Percentiles rank a stretch among this genome's conserved stretches.
Evolutionary conservation across 768 basidiomycete species (phyloP).

Genomic region (Agrocybe praecox): DNA sequence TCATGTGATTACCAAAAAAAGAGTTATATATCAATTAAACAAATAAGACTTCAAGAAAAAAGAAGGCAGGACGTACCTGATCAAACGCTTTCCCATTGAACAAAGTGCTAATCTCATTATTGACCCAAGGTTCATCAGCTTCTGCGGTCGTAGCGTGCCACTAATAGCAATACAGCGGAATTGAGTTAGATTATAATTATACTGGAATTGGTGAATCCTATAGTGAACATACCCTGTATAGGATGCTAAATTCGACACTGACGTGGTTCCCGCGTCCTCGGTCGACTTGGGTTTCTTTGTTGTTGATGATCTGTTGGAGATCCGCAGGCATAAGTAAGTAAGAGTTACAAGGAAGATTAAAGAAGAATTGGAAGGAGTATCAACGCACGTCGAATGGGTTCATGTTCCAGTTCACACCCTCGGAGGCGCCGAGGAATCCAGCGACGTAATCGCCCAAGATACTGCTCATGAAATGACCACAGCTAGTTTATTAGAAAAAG

Average conservation of each 20-base stretch:
- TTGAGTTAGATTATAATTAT: background rate
- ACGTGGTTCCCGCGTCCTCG: constrained; percentile 68
- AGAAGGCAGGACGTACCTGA: constrained; percentile 9
- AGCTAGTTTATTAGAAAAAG: constrained; percentile 26
- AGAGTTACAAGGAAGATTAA: too few species aligned
- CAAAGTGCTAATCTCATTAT: constrained; percentile 40
- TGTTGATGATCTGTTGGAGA: constrained; percentile 34
- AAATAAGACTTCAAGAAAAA: too few species aligned
- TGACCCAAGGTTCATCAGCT: constrained; percentile 54
- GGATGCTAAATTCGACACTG: constrained; percentile 67
- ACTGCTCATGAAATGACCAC: constrained; percentile 56
- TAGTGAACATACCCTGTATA: constrained; percentile 38
- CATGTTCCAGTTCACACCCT: constrained; percentile 57
- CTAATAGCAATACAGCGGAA: too few species aligned
- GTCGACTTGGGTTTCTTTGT: constrained; percentile 30
- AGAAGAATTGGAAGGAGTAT: too few species aligned
- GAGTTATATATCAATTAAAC: too few species aligned
- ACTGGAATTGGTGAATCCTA: too few species aligned
- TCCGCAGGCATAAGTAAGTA: background rate
- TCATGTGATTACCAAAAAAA: too few species aligned
- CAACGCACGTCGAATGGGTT: constrained; percentile 42
- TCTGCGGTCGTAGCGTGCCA: constrained; percentile 62
- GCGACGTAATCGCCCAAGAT: constrained; percentile 62
- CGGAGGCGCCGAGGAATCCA: constrained; percentile 55
- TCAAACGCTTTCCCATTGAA: constrained; percentile 35